phyloP scores from a whole-genome alignment of 441 rosid genomes.

The Syzygium syzygioides region DNA sequence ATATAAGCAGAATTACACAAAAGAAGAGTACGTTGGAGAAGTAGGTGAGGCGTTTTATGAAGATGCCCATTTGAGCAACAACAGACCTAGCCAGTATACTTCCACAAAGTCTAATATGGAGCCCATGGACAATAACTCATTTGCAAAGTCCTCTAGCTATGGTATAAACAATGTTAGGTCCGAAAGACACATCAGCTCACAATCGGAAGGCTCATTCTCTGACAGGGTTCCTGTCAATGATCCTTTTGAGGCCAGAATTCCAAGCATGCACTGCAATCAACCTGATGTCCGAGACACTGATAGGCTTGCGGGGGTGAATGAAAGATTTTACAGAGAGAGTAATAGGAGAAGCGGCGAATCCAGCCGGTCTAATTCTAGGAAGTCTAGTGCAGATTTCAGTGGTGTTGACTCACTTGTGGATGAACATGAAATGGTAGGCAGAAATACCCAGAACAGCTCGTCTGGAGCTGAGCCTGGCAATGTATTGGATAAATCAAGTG shows the following conservation, averaged over 20 bases:
- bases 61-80: not conserved
- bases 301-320: conserved; percentile 20
- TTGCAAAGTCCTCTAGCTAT: not conserved
- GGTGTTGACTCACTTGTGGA: conserved; percentile 15
- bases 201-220: not conserved
- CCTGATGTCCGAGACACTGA: conserved; percentile 23
- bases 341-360: conserved; percentile 13
- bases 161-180: not conserved
- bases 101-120: not conserved
- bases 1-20: not conserved
- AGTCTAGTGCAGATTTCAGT: conserved; percentile 20
- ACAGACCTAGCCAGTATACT: not conserved
- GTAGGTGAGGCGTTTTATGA: not conserved
- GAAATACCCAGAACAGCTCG: not conserved
- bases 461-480: not conserved
- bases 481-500: not conserved
- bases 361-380: conserved; percentile 18
- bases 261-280: conserved; percentile 21
- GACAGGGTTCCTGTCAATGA: not conserved
- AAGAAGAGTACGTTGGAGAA: not conserved
- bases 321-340: conserved; percentile 17
- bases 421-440: conserved; percentile 15
- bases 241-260: not conserved
- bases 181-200: not conserved
- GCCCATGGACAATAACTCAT: not conserved